These are phyloP conservation scores for Cordyceps militaris DNA, from an alignment of 2,329 filamentous ascomycete species.

Conservation along the genomic window DNA sequence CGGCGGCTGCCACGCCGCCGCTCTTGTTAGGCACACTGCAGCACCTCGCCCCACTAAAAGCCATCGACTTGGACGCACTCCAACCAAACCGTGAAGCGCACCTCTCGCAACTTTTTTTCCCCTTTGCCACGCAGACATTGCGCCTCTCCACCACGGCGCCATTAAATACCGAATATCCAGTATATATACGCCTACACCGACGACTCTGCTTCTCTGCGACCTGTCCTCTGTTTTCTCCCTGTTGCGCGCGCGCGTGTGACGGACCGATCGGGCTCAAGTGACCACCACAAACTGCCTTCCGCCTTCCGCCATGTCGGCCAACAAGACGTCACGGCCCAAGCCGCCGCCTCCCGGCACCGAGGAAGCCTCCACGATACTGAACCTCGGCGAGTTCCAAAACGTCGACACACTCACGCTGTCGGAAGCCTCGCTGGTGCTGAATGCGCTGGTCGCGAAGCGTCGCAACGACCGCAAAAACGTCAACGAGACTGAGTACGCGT, in stretches of 20 bases:
- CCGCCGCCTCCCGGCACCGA: constrained; percentile 71
- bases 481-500: constrained; percentile 71
- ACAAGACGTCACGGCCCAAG: constrained; percentile 58
- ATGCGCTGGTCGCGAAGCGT: constrained; percentile 76
- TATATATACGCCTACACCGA: neutral
- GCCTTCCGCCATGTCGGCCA: constrained; percentile 25
- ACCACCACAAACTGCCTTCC: neutral
- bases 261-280: neutral
- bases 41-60: constrained; percentile 8
- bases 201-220: neutral
- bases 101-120: neutral
- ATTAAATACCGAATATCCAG: neutral
- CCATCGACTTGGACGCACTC: constrained; percentile 5
- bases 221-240: neutral
- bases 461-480: constrained; percentile 73
- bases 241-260: neutral
- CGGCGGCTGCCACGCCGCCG: neutral
- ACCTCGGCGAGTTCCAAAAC: constrained; percentile 87
- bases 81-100: neutral
- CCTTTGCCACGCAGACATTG: constrained; percentile 2
- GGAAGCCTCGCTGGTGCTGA: constrained; percentile 86
- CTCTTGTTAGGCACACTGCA: neutral
- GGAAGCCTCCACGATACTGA: constrained; percentile 73
- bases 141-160: constrained; percentile 8
- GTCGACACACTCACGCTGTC: constrained; percentile 88